Evolutionary conservation across 352 stramenopile genomes (phyloP), one percentile per base, ranked within the genome.

Genomic region (Pythium apleroticum): DNA sequence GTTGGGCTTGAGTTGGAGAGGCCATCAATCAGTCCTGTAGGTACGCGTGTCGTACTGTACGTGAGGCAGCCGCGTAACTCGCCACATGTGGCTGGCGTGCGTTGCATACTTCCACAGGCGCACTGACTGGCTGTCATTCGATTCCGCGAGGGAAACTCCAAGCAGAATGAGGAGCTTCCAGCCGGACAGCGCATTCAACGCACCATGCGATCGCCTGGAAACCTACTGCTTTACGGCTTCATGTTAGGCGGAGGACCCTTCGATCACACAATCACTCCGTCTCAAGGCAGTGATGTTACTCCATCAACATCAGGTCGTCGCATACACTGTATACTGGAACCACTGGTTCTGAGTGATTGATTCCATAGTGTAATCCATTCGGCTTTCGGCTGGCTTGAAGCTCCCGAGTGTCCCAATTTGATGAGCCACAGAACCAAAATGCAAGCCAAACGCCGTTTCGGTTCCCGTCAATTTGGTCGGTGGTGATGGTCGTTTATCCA

Each of bases 401-500:
- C 8, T 27, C 14, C 43, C 27, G 27, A 50, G 43, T 50, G 43
- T 50, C 43, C 43, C 43, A 50, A 5, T 50, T 50, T 50, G 43
- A 14, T 50, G 33, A 41, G 33, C 9, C 33, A 3, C 33, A 11
- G 33, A 41, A 22, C 27, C 45, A 50, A 37, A 63, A 54, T 63
- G 57, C 28, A 31, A 37, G 45, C 57, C 31, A 17, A n/a, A 20
- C 46, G 33, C 7, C n/a, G 17, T 46, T 46, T 46, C 37, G 17
- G 17, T 46, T 46, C 37, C 43, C 10, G 43, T 17, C 43, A 50
- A 20, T 50, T 25, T 5, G 43, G 17, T 27, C n/a, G 5, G 7
- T 17, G n/a, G 39, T 14, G 39, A 41, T 17, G 9, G n/a, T 7
- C 20, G 31, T 19, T 57, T 57, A 63, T 11, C 57, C 57, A 63